phyloP scores from a whole-genome alignment of 257 asterid genomes.

The Solanum corneliomulleri region DNA sequence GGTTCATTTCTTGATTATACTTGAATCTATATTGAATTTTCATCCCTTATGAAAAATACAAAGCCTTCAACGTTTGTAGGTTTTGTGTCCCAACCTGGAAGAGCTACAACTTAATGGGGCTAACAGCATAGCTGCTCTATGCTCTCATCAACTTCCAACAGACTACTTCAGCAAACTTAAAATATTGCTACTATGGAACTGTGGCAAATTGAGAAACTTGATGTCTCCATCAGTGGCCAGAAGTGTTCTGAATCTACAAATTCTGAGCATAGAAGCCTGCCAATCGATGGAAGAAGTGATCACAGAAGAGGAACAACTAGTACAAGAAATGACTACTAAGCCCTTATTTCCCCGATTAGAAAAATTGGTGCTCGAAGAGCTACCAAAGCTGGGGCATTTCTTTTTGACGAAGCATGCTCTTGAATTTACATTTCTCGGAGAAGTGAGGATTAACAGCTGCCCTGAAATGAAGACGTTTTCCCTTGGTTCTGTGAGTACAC shows the following conservation, averaged over 20 bases:
- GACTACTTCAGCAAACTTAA: not conserved
- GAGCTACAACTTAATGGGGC: not conserved
- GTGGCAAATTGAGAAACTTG: not conserved
- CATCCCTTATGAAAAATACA: not conserved
- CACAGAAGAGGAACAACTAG: not conserved
- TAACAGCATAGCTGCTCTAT: not conserved
- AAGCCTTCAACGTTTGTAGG: not conserved
- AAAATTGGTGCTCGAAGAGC: not conserved
- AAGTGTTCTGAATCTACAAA: not conserved
- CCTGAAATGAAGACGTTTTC: not conserved
- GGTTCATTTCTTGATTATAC: not conserved
- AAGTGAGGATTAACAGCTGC: not conserved
- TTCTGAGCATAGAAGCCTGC: not conserved
- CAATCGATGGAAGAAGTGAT: not conserved
- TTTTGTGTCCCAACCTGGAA: not conserved
- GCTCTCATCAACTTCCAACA: not conserved
- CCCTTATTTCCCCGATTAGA: not conserved
- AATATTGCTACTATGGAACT: not conserved
- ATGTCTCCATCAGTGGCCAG: not conserved
- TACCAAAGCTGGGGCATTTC: not conserved
- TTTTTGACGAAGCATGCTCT: not conserved
- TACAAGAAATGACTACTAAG: not conserved
- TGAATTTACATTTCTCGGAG: not conserved
- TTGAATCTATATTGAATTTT: not conserved
- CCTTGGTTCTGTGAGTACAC: not conserved